Evolutionary conservation across 305 asterid species (phyloP), one percentile per base, ranked within the genome.

Genomic region (Petunia hybrid): DNA sequence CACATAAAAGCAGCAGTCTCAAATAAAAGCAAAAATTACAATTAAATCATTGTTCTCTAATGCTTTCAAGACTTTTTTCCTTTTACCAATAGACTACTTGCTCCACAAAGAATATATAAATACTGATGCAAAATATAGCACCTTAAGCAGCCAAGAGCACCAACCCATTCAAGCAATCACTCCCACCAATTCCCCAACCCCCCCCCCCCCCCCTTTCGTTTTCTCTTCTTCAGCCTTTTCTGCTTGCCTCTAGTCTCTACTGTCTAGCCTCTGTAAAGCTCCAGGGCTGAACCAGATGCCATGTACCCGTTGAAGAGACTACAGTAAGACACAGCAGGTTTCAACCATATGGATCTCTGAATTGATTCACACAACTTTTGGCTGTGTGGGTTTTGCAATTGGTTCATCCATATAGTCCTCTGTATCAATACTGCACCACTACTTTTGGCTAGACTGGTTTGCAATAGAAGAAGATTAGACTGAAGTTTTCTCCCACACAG

Each of bases 181-280:
- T 13, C 56, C 56, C 56, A 8, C 14, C 10, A 35, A 67, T n/a
- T 67, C 14, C 6, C 14, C 8, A 48, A 2, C 53, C 53, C 53
- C 2, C 22, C 77, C 40, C 16, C 42, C 4, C 51, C 6, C 38
- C 40, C 40, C 4, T 12, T 10, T 39, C 13, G 16, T 35, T 67
- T n/a, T 67, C 14, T 43, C 8, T 12, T 69, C 76, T 68, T 68
- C 41, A 69, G 5, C 42, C 35, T 70, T 46, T 70, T 31, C 77
- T 45, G 43, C 22, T 70, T 71, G 41, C 73, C 36, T 40, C 12
- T 39, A 14, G 12, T 40, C 36, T 40, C 39, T 35, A 40, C 36
- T 6, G 0, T 66, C 73, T 66, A 39, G n/a, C 48, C 36, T 66
- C 41, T 22, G 22, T 6, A 66, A 40, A 66, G 12, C 12, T 66